Conservation (phyloP, 2,329 filamentous ascomycete genomes). For the Fusarium citri region DNA sequence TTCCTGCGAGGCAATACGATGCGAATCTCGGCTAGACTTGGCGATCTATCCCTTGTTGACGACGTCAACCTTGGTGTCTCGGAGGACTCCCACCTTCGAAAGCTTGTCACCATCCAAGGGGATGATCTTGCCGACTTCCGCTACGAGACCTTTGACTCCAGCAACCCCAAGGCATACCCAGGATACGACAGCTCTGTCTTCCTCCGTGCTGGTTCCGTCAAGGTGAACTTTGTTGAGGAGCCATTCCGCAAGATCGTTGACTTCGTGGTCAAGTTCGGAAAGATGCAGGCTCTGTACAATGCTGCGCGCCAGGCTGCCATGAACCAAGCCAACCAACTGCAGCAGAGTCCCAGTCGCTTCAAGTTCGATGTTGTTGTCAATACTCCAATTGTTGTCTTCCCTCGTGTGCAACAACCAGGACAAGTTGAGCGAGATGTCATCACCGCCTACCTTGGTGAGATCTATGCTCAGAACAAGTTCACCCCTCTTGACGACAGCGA, state of each 20-base stretch:
- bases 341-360: constrained; percentile 89
- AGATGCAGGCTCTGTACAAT: constrained; percentile 99
- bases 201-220: constrained; percentile 92
- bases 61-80: constrained; percentile 93
- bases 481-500: constrained; percentile 82
- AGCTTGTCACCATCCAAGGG: constrained; percentile 93
- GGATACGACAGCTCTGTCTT: constrained; percentile 95
- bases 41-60: constrained; percentile 88
- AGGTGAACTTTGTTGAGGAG: constrained; percentile 96
- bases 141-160: constrained; percentile 92
- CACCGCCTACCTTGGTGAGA: constrained; percentile 95
- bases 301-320: constrained; percentile 94
- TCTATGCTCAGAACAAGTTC: constrained; percentile 96
- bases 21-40: constrained; percentile 86
- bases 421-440: constrained; percentile 81
- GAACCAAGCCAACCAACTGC: constrained; percentile 91
- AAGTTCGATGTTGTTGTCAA: constrained; percentile 94
- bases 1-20: constrained; percentile 89
- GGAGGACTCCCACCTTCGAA: constrained; percentile 81
- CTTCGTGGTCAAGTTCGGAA: constrained; percentile 98
- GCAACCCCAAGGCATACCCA: constrained; percentile 78
- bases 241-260: constrained; percentile 98
- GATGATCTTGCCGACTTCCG: constrained; percentile 96
- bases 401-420: constrained; percentile 77
- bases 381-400: constrained; percentile 96